Evolutionary conservation across 257 asterid genomes (phyloP).

Genomic region (Ocimum tenuiflorum): DNA sequence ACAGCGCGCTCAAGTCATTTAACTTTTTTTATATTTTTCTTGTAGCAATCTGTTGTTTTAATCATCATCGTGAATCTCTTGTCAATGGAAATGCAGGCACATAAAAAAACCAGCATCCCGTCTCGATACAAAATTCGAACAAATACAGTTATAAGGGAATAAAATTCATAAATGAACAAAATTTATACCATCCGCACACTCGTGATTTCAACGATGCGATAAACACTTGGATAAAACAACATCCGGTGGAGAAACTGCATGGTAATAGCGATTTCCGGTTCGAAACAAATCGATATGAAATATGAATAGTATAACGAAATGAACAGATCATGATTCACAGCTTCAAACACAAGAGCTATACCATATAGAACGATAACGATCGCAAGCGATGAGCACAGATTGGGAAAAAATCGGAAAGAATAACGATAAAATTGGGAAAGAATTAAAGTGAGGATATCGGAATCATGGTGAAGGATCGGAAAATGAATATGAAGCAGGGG

Average conservation of each 20-base stretch:
- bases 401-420: not conserved
- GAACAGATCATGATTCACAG: not conserved
- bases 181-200: not conserved
- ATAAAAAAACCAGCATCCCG: not conserved
- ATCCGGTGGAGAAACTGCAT: slow-evolving; percentile 10
- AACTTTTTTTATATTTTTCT: not conserved
- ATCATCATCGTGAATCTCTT: not conserved
- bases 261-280: not conserved
- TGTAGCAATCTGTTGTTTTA: not conserved
- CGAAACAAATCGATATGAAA: not conserved
- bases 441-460: slow-evolving; percentile 18
- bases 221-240: not conserved
- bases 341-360: not conserved
- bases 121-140: not conserved
- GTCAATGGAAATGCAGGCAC: not conserved
- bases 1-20: too few species aligned
- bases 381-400: slow-evolving; percentile 11
- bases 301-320: not conserved
- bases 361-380: not conserved
- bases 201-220: not conserved
- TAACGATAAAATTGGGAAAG: not conserved
- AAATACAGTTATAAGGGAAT: not conserved
- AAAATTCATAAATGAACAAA: not conserved
- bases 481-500: slow-evolving; percentile 1
- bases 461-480: slow-evolving; percentile 5